Evolutionary conservation across 257 asterid genomes (phyloP).

Genomic region (Ehretia macrophylla): DNA sequence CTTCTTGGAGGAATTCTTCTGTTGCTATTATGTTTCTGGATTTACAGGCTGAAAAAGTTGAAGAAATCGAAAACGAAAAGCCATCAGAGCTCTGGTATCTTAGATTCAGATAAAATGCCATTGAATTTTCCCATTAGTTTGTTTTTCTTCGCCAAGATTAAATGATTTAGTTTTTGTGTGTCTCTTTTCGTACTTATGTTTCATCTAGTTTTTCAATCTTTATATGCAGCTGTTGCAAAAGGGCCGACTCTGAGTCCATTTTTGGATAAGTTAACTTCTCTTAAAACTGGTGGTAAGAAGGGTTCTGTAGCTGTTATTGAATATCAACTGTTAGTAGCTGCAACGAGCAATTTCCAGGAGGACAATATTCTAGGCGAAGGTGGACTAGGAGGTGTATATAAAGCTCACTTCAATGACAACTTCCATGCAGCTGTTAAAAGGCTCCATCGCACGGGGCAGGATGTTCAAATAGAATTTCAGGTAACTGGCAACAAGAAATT

Average conservation of each 20-base stretch:
- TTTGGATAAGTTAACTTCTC: slow-evolving; percentile 51
- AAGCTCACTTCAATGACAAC: slow-evolving; percentile 60
- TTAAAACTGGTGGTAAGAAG: slow-evolving; percentile 49
- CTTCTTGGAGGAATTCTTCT: slow-evolving; percentile 52
- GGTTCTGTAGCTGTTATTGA: slow-evolving; percentile 63
- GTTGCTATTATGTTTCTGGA: neutral
- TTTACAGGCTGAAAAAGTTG: slow-evolving; percentile 42
- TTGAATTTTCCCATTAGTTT: neutral
- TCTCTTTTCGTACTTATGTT: neutral
- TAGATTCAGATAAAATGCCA: neutral
- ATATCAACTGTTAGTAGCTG: slow-evolving; percentile 58
- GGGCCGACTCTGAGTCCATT: slow-evolving; percentile 58
- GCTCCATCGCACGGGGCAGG: slow-evolving; percentile 49
- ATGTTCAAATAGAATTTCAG: slow-evolving; percentile 71
- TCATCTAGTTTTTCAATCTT: neutral
- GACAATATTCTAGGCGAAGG: slow-evolving; percentile 78
- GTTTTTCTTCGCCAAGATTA: too few relatives aligned
- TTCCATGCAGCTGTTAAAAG: slow-evolving; percentile 70
- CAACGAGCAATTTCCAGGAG: slow-evolving; percentile 69
- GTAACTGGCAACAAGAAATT: slow-evolving; percentile 24
- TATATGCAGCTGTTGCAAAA: slow-evolving; percentile 14
- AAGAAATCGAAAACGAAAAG: slow-evolving; percentile 39
- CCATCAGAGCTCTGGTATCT: slow-evolving; percentile 43
- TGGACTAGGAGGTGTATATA: slow-evolving; percentile 65
- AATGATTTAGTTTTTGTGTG: neutral